Base-by-base conservation (phyloP, 2,329 filamentous ascomycete genomes). In the Eutypella sp. region DNA sequence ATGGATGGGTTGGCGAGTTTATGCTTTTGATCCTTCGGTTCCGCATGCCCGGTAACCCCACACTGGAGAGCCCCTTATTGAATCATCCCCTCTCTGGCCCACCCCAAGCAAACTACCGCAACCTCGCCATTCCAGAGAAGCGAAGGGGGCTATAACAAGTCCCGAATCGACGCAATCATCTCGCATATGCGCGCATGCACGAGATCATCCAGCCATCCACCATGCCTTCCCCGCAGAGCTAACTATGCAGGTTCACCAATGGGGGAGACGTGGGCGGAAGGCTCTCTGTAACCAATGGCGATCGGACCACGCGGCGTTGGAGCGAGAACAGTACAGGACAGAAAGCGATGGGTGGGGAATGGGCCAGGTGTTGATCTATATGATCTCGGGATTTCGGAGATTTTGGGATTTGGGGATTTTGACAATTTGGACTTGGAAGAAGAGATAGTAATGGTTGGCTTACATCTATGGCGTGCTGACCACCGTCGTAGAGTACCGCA, bases 401-500 rank as follows among this genome's bases (percentile, higher is more conserved):
- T 34, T 25, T 19, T 44, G 29, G 24, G 40, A 16, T 41, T 41
- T 47, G 23, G 41, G 40, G 25, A 36, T 41, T 36, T 36, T 36
- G 29, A n/a, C 22, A 41, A n/a, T n/a, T n/a, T n/a, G n/a, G n/a
- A n/a, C n/a, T n/a, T n/a, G n/a, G n/a, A n/a, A n/a, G n/a, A n/a
- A n/a, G n/a, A n/a, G n/a, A n/a, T n/a, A n/a, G n/a, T 33, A 42
- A 45, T 36, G 47, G 27, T 18, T 39, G 4, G 67, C 74, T 68
- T 67, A 95, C 89, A 65, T 96, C 79, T 72, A 87, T 75, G 74
- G 91, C 90, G 76, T 96, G 89, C 75, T 89, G 76, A 67, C 82
- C 80, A 68, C 90, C 91, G 73, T 96, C 91, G 78, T 96, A 96
- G 60, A 96, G 81, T 61, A 95, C 88, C 66, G 91, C 78, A 67